phyloP scores from a whole-genome alignment of 78 protist genomes.

The Cavenderia fasciculata region DNA sequence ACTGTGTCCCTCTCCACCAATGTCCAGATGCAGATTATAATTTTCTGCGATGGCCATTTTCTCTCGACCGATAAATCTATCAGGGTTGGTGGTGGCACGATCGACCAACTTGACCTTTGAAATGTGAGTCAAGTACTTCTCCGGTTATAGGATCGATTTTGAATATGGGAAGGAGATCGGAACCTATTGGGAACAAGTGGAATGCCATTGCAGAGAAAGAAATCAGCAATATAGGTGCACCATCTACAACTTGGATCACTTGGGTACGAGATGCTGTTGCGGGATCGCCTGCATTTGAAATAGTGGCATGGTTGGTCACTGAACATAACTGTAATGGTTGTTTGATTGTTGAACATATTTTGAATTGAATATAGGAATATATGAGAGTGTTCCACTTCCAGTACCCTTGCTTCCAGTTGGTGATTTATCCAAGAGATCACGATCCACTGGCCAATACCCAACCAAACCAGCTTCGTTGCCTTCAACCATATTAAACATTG shows the following conservation, averaged over 20 bases:
- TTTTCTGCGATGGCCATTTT: not conserved
- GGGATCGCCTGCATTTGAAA: not conserved
- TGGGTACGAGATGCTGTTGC: not conserved
- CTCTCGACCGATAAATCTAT: not conserved
- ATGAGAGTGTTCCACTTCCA: not conserved
- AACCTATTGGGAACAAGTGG: not conserved
- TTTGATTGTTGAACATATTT: not conserved
- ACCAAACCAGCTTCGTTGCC: not conserved
- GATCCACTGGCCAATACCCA: not conserved
- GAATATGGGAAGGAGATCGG: not conserved
- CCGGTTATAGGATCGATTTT: not conserved
- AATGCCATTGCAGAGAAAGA: not conserved
- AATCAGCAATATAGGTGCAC: not conserved
- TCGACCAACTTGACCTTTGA: not conserved
- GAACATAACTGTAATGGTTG: not conserved
- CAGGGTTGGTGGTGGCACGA: not conserved
- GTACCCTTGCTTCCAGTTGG: not conserved
- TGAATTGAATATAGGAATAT: not conserved
- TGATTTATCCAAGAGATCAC: not conserved
- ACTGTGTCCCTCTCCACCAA: constrained; percentile 7
- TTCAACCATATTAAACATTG: not conserved
- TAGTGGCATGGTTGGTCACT: not conserved
- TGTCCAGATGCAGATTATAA: not conserved
- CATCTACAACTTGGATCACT: not conserved
- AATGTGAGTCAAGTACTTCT: not conserved